Base-by-base conservation (phyloP, 1,139 yeast genomes). In the Blastobotrys ciferrii region DNA sequence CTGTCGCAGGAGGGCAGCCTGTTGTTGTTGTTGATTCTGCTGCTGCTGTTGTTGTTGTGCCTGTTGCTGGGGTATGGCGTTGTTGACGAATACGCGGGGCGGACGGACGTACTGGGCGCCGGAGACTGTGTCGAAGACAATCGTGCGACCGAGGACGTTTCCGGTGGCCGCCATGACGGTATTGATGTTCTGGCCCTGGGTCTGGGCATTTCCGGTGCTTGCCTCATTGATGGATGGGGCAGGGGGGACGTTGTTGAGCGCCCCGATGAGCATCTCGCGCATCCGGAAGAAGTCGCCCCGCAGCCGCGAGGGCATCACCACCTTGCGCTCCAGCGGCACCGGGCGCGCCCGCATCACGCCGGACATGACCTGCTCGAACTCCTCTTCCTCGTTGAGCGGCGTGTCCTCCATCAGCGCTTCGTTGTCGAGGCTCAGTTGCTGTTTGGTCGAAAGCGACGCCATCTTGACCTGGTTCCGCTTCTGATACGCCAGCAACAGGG, bases 401-500 rank as follows among this genome's bases (percentile, higher is more conserved):
- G 53, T 53, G 13, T 59, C 62, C 14, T 57, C 60, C 53, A 51
- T 49, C 30, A 60, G 54, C 7, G 59, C 60, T 45, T 59, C 62
- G 32, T 63, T 58, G 42, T 45, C 64, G 50, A 45, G 63, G 47
- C 39, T 71, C 19, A 64, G 53, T 43, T 64, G 67, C 38, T 63
- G 64, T 17, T 63, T 63, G 1, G 69, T 60, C 3, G 65, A 58
- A 35, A 62, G 50, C 32, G 61, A 56, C n/a, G 67, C 48, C 56
- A 84, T 76, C 64, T 87, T 88, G 45, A 95, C 94, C 68, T 91
- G 96, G 65, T 89, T 91, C 57, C 88, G 80, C 64, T 89, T 83
- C 68, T 92, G 98, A 65, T 92, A 92, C 42, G 88, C 92, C 39
- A 92, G 92, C 48, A 92, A 72, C 49, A 92, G 72, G 17, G 83